Conservation (phyloP, 805 yeast genomes). For the Lachancea sp. region DNA sequence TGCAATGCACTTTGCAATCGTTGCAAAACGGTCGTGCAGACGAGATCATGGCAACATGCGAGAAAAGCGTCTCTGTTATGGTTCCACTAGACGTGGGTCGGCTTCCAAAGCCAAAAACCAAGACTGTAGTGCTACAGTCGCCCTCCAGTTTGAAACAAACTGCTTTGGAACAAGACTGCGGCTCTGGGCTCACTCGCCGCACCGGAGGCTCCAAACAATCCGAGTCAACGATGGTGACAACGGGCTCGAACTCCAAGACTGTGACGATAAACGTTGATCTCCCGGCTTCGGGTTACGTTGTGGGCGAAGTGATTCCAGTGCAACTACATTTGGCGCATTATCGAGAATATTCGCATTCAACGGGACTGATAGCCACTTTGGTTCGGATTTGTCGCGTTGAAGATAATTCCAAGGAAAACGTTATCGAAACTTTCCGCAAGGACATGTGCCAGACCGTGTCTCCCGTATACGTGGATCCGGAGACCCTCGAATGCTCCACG, state of each 20-base stretch:
- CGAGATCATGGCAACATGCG: conserved; percentile 40
- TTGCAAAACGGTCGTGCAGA: conserved; percentile 15
- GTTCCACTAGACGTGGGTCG: conserved; percentile 70
- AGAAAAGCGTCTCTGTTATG: conserved; percentile 50
- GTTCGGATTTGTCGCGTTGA: conserved; percentile 70
- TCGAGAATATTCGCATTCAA: conserved; percentile 59
- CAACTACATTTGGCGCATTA: conserved; percentile 62
- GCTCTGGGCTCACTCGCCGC: conserved; percentile 22
- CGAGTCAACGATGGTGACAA: conserved; percentile 11
- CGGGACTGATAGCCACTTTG: conserved; percentile 72
- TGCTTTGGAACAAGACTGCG: conserved; percentile 27
- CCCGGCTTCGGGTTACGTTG: conserved; percentile 61
- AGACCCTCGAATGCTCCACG: conserved; percentile 47
- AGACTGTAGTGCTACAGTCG: conserved; percentile 55
- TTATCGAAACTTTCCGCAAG: conserved; percentile 60
- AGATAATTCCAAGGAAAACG: conserved; percentile 49
- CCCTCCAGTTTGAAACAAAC: conserved; percentile 32
- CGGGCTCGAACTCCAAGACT: conserved; percentile 17
- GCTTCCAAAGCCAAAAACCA: conserved; percentile 62
- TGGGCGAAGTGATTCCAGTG: conserved; percentile 77
- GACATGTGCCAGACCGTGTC: conserved; percentile 72
- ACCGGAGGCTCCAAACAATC: conserved; percentile 21
- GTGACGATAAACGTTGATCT: conserved; percentile 41
- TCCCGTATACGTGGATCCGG: conserved; percentile 75
- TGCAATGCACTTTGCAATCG: conserved; percentile 30